phyloP scores from a whole-genome alignment of 306 rosid genomes.

The Carpinus viminea region DNA sequence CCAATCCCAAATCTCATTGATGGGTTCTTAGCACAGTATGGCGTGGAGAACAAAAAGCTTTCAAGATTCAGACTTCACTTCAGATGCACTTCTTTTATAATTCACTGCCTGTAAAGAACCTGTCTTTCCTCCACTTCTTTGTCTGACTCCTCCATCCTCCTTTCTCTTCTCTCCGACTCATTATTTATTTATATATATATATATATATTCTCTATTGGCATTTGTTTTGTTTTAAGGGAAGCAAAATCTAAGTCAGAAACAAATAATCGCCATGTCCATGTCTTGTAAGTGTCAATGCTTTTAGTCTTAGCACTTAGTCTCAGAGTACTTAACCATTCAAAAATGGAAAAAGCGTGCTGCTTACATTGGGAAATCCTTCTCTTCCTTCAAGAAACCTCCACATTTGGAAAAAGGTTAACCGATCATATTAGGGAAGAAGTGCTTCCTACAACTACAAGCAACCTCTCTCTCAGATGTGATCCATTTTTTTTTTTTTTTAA shows the following conservation, averaged over 20 bases:
- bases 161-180: constrained; percentile 45
- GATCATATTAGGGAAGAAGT: constrained; percentile 41
- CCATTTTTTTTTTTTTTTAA: background rate
- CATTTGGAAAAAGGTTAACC: constrained; percentile 45
- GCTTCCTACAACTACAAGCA: constrained; percentile 73
- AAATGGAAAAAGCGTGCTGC: constrained; percentile 40
- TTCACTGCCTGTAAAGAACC: constrained; percentile 16
- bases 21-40: constrained; percentile 37
- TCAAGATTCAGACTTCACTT: constrained; percentile 11
- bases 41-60: constrained; percentile 64
- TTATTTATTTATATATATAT: background rate
- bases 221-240: constrained; percentile 59
- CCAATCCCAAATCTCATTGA: constrained; percentile 64
- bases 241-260: constrained; percentile 73
- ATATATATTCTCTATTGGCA: constrained; percentile 21
- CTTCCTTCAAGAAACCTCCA: constrained; percentile 69
- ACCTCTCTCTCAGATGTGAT: constrained; percentile 28
- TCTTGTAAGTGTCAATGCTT: constrained; percentile 76
- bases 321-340: constrained; percentile 31
- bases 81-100: constrained; percentile 10
- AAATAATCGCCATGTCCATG: constrained; percentile 47
- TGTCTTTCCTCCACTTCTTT: background rate
- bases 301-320: constrained; percentile 35
- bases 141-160: constrained; percentile 42
- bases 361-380: constrained; percentile 50